These are phyloP conservation scores for Zygoascus sp. DNA, from an alignment of 1,139 yeast genomes.

Conservation along the genomic window DNA sequence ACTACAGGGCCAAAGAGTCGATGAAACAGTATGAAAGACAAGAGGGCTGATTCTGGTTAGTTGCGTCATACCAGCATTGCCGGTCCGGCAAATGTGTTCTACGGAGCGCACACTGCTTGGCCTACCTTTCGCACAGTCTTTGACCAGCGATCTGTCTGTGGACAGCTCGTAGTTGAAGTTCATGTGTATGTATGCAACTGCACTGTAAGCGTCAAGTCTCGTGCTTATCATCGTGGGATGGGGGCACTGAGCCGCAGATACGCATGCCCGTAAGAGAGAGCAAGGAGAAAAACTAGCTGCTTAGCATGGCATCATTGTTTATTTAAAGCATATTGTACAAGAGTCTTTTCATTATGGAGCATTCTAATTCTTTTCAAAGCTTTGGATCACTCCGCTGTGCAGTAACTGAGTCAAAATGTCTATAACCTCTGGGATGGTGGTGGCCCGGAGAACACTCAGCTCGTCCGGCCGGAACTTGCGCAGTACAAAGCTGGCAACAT, in stretches of 20 bases:
- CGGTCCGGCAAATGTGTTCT: too few species aligned
- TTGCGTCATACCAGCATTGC: too few species aligned
- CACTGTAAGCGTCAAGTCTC: neutral
- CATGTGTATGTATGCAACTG: too few species aligned
- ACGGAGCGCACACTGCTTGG: constrained; percentile 5
- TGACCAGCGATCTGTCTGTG: constrained; percentile 34
- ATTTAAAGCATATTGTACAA: too few species aligned
- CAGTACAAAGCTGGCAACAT: constrained; percentile 61
- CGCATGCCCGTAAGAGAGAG: too few species aligned
- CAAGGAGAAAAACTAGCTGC: too few species aligned
- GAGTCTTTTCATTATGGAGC: too few species aligned
- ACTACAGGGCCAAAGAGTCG: constrained; percentile 63
- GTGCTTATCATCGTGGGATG: neutral
- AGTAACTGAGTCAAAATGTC: constrained; percentile 9
- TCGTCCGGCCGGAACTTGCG: constrained; percentile 39
- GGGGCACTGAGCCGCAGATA: neutral
- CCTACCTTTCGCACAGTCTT: constrained; percentile 37
- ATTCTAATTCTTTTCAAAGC: neutral
- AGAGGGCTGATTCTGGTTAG: constrained; percentile 43
- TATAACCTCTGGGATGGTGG: constrained; percentile 6
- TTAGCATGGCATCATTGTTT: too few species aligned
- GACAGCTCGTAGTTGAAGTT: constrained; percentile 35
- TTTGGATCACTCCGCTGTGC: constrained; percentile 5
- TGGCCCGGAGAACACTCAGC: constrained; percentile 9
- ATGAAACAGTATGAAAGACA: constrained; percentile 66